phyloP scores from a whole-genome alignment of 2,329 filamentous ascomycete genomes.

The Fusarium begoniae region DNA sequence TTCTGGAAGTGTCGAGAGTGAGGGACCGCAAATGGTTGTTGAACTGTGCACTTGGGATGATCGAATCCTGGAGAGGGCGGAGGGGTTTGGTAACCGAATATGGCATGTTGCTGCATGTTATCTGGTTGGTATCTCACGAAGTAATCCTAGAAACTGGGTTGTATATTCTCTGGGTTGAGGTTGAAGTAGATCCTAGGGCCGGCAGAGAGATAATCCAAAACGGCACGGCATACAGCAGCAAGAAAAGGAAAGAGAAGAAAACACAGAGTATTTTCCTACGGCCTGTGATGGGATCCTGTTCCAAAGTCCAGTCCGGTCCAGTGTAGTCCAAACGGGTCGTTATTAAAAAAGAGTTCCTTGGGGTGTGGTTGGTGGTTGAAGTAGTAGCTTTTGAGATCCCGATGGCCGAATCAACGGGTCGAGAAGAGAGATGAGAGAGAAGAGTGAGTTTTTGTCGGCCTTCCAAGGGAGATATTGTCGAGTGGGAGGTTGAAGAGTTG shows the following conservation, averaged over 20 bases:
- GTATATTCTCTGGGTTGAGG: constrained; percentile 20
- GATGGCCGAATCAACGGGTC: constrained; percentile 63
- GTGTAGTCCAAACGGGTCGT: constrained; percentile 42
- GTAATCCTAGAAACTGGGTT: constrained; percentile 33
- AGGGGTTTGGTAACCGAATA: constrained; percentile 66
- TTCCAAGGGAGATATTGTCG: constrained; percentile 30
- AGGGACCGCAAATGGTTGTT: constrained; percentile 48
- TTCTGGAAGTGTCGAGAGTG: constrained; percentile 51
- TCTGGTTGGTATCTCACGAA: constrained; percentile 45
- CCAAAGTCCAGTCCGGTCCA: constrained; percentile 40
- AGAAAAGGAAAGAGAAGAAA: constrained; percentile 40
- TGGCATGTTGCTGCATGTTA: constrained; percentile 69
- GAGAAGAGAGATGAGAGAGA: constrained; percentile 41
- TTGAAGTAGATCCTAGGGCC: constrained; percentile 29
- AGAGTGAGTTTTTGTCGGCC: constrained; percentile 14
- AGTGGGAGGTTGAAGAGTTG: constrained; percentile 14
- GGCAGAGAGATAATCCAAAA: constrained; percentile 35
- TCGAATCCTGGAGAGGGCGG: constrained; percentile 66
- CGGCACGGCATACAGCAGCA: constrained; percentile 31
- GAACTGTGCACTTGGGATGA: constrained; percentile 56
- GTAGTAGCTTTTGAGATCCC: constrained; percentile 32
- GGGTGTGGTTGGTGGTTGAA: constrained; percentile 35
- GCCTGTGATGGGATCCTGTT: constrained; percentile 40
- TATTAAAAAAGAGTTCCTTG: constrained; percentile 33
- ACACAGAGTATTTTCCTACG: constrained; percentile 39